Conservation (phyloP, 2,329 filamentous ascomycete species). For the Sclerotinia glacialis region DNA sequence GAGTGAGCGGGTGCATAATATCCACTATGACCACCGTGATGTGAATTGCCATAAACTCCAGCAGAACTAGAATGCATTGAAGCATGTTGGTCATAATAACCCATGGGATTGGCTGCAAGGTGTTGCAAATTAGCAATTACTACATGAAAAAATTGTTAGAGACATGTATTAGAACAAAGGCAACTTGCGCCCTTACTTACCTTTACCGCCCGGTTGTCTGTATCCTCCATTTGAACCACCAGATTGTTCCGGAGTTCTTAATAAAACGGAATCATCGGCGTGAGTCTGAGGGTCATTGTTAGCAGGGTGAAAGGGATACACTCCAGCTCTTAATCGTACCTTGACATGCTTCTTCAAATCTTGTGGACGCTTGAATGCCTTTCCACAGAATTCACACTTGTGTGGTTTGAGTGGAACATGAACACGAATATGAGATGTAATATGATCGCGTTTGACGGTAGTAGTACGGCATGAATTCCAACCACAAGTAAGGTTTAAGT, state of each 20-base stretch:
- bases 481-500: constrained; percentile 93
- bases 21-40: constrained; percentile 50
- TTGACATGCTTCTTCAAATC: constrained; percentile 99
- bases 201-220: constrained; percentile 46
- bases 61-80: constrained; percentile 58
- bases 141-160: constrained; percentile 33
- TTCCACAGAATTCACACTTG: constrained; percentile 98
- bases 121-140: constrained; percentile 39
- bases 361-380: constrained; percentile 98
- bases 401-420: constrained; percentile 99
- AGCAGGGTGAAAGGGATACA: neutral
- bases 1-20: constrained; percentile 50
- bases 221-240: constrained; percentile 45
- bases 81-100: constrained; percentile 61
- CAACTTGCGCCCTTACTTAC: constrained; percentile 35
- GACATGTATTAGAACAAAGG: constrained; percentile 30
- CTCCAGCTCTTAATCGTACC: constrained; percentile 41
- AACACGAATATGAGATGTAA: constrained; percentile 97
- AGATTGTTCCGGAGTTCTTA: constrained; percentile 41
- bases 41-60: constrained; percentile 49
- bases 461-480: constrained; percentile 96
- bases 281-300: constrained; percentile 60
- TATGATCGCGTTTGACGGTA: constrained; percentile 97
- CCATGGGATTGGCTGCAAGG: constrained; percentile 37
- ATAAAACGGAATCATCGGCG: constrained; percentile 84